A percentile compares a stretch with the other conserved stretches of the same genome.
Conservation (phyloP, 179 eudicot species). For the Beta macrorhiza region DNA sequence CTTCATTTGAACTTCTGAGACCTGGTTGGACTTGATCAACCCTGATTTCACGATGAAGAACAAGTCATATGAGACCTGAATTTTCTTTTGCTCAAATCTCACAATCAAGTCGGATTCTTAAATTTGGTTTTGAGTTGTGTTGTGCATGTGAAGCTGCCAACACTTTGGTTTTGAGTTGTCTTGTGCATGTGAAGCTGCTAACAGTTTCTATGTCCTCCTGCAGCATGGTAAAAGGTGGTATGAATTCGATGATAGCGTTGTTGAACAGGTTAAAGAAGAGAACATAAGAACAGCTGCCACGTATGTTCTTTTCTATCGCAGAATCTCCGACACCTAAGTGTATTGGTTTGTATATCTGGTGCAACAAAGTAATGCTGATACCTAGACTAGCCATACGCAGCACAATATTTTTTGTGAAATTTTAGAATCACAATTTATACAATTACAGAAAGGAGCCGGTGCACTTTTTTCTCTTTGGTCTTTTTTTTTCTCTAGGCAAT, state of each 20-base stretch:
- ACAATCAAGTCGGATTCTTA: too few species aligned
- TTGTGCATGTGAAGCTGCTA: neutral
- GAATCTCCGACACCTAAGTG: slow-evolving; percentile 25
- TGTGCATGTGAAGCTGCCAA: neutral
- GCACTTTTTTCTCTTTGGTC: neutral
- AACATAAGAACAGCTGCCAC: slow-evolving; percentile 54
- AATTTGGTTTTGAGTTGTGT: neutral
- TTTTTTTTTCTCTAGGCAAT: neutral
- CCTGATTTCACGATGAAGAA: too few species aligned
- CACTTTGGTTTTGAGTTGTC: neutral
- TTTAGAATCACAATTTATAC: neutral
- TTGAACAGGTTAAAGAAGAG: slow-evolving; percentile 33
- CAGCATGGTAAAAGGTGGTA: slow-evolving; percentile 52
- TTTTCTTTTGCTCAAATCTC: too few species aligned
- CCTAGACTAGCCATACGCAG: neutral
- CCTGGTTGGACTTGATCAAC: too few species aligned
- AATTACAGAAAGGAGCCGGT: neutral
- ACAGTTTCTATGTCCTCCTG: slow-evolving; percentile 9
- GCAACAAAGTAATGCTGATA: neutral
- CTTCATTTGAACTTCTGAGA: too few species aligned
- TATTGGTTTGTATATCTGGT: neutral
- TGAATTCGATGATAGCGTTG: slow-evolving; percentile 54
- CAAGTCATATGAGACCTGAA: too few species aligned
- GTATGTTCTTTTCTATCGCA: slow-evolving; percentile 57
- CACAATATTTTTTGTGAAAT: slow-evolving; percentile 1